Evolutionary conservation across 164 flowering plant species (phyloP).

Genomic region (Vitis labrusca): DNA sequence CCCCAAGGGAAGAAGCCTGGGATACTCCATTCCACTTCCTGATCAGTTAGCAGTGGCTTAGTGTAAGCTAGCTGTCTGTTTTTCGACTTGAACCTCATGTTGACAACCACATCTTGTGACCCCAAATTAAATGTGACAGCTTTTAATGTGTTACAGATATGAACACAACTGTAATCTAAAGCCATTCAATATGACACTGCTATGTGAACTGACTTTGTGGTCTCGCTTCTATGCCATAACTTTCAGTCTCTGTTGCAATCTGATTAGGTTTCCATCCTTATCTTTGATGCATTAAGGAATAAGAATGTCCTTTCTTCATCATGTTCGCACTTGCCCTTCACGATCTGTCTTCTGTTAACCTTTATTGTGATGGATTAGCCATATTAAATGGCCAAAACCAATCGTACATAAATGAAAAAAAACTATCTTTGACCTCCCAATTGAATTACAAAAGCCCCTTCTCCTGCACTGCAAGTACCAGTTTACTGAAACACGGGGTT

Average conservation of each 20-base stretch:
- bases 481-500: neutral
- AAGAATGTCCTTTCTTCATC: neutral
- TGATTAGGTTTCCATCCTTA: constrained; percentile 11
- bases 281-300: constrained; percentile 10
- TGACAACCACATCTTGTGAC: no score
- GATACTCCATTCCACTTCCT: neutral
- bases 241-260: neutral
- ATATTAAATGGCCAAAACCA: neutral
- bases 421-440: no score
- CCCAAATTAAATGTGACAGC: neutral
- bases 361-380: neutral
- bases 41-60: no score
- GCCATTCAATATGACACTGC: neutral
- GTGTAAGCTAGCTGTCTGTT: no score
- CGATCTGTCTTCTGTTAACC: neutral
- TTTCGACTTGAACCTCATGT: no score
- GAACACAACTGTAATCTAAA: neutral
- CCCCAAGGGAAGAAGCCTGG: neutral
- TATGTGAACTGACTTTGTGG: neutral
- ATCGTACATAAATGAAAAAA: no score
- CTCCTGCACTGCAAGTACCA: no score
- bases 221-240: neutral
- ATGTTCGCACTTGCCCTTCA: neutral
- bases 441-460: no score
- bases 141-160: neutral